These are phyloP conservation scores for Zygosaccharomyces pseudorouxii DNA, from an alignment of 805 yeast genomes.

Conservation along the genomic window DNA sequence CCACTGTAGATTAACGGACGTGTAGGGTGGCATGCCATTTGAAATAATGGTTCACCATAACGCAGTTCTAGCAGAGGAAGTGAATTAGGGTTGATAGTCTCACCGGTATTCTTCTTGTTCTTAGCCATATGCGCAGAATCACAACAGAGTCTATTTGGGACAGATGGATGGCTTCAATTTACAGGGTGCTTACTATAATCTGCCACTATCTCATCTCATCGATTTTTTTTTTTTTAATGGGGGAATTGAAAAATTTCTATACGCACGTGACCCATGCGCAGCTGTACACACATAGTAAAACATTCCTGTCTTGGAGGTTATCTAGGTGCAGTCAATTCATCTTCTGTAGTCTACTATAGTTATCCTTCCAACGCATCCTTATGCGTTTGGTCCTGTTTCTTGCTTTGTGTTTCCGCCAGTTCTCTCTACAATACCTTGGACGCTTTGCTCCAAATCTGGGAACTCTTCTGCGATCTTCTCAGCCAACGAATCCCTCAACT, in stretches of 20 bases:
- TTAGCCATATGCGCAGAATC: slow-evolving; percentile 7
- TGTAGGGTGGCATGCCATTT: slow-evolving; percentile 74
- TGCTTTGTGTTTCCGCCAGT: slow-evolving; percentile 11
- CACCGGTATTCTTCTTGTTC: slow-evolving; percentile 15
- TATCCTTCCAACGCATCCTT: too few relatives aligned
- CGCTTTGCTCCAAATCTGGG: slow-evolving; percentile 62
- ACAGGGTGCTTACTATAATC: not conserved
- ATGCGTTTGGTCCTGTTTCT: not conserved
- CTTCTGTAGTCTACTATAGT: not conserved
- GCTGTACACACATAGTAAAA: not conserved
- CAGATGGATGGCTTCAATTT: not conserved
- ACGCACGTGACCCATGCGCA: not conserved
- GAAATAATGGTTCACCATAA: slow-evolving; percentile 62
- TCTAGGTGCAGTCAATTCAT: not conserved
- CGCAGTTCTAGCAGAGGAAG: slow-evolving; percentile 37
- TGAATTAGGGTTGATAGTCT: slow-evolving; percentile 10
- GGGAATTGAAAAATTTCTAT: not conserved
- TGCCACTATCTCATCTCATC: slow-evolving; percentile 6
- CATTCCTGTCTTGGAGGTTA: not conserved
- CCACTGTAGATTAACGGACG: slow-evolving; percentile 63
- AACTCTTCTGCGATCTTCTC: slow-evolving; percentile 68
- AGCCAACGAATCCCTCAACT: slow-evolving; percentile 62
- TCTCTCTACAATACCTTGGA: slow-evolving; percentile 51
- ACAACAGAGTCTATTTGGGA: too few relatives aligned
- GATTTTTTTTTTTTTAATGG: not conserved